Conservation (phyloP, 768 basidiomycete species). For the Auriscalpium orientale region DNA sequence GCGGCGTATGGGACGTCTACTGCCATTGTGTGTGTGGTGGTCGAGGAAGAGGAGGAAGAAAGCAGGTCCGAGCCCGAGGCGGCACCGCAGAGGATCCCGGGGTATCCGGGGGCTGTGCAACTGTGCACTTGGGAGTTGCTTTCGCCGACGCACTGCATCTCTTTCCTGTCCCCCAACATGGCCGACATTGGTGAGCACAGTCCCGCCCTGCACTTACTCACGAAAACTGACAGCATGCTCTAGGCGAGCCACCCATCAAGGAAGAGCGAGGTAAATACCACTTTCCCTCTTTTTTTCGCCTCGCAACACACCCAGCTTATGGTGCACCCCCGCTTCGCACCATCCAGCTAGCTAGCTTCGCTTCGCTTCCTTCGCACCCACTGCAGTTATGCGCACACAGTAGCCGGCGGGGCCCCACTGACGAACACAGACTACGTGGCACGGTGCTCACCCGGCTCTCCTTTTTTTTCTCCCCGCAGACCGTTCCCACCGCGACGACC, state of each 20-base stretch:
- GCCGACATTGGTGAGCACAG: slow-evolving; percentile 4
- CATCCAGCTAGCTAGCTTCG: slow-evolving; percentile 16
- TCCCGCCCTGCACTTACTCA: too few species aligned
- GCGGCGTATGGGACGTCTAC: slow-evolving; percentile 91
- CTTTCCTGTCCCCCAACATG: background rate
- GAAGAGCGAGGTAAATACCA: slow-evolving; percentile 13
- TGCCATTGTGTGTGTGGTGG: slow-evolving; percentile 29
- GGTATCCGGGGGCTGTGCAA: too few species aligned
- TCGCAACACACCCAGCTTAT: slow-evolving; percentile 16
- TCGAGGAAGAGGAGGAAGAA: background rate
- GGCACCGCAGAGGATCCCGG: background rate
- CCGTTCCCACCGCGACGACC: slow-evolving; percentile 16
- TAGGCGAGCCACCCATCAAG: background rate
- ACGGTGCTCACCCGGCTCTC: slow-evolving; percentile 10
- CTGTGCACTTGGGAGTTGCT: background rate
- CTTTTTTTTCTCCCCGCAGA: slow-evolving; percentile 13
- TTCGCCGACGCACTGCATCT: background rate
- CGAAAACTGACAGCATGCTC: too few species aligned
- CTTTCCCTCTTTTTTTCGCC: slow-evolving; percentile 8
- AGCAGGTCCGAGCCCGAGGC: background rate
- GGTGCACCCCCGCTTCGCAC: slow-evolving; percentile 17
- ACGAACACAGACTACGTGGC: slow-evolving; percentile 2
- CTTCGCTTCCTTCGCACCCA: slow-evolving; percentile 7
- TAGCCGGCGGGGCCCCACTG: slow-evolving; percentile 9
- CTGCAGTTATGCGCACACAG: slow-evolving; percentile 9